Base-by-base conservation (phyloP, 176 grass and related monocot species). In the Avena atlantica region DNA sequence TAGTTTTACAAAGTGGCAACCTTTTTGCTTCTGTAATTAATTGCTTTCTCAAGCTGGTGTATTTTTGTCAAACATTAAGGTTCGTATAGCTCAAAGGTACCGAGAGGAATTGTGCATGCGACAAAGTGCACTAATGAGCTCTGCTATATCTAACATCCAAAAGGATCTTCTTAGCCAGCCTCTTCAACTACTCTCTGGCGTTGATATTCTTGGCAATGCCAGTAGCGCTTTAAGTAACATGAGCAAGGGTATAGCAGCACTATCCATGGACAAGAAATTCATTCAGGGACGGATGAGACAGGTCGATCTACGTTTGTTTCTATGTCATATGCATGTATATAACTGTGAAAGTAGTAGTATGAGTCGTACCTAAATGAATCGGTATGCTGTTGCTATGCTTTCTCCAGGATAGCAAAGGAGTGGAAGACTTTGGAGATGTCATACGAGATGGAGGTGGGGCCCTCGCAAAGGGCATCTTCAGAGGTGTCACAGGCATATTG, bases 251-350 rank as follows among this genome's bases (percentile, higher is more conserved):
- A 91, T 98, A 83, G 96, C 96, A 78, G 96, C 92, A 36, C 81
- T 98, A 85, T 98, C 96, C 50, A 98, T 98, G 96, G 96, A 98
- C 85, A 98, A 95, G 83, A 98, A 98, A 84, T 98, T 98, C 83
- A 98, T 98, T 91, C 93, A 95, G 85, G 81, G 90, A 80, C 90
- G 96, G 62, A 88, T 94, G 55, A 94, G 93, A 95, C 93, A 96
- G 93, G 96, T 81, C 8, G n/a, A 63, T 85, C 53, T 36, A 8
- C 60, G 1, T 73, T 81, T 61, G n/a, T 61, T 76, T 27, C 45
- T 78, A 60, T 78, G 23, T 76, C 58, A 72, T 80, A 68, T 79
- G 61, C 24, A 61, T 87, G 55, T 73, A 70, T 71, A 57, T 63
- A 37, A 63, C 57, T 61, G 70, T 84, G 69, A 16, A 2, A 56